These are phyloP conservation scores for Leishmania arabica DNA, from an alignment of 208 protist species.

Conservation along the genomic window DNA sequence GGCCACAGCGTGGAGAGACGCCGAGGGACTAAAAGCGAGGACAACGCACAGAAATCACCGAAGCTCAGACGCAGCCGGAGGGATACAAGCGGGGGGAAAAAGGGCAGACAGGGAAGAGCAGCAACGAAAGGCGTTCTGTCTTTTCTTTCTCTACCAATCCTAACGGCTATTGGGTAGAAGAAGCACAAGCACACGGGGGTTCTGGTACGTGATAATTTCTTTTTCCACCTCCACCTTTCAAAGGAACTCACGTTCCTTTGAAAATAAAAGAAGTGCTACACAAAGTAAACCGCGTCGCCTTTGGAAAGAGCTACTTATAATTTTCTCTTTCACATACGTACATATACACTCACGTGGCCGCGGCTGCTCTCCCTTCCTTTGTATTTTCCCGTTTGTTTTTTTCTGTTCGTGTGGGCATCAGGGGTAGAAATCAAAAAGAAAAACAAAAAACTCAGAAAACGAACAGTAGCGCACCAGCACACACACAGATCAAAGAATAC, in stretches of 20 bases:
- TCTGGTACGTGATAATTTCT: background rate
- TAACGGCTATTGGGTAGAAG: background rate
- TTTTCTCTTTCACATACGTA: background rate
- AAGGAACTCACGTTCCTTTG: background rate
- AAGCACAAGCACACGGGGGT: background rate
- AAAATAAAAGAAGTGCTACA: background rate
- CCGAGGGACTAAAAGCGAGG: background rate
- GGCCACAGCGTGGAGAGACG: background rate
- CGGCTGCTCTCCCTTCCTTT: background rate
- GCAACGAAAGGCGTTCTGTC: background rate
- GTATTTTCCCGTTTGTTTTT: background rate
- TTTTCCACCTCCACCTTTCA: background rate
- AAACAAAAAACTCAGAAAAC: background rate
- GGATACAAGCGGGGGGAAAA: background rate
- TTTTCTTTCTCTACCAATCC: background rate
- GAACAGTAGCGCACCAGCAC: background rate
- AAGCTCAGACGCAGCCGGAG: background rate
- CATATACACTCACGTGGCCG: background rate
- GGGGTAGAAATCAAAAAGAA: background rate
- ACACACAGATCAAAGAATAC: background rate
- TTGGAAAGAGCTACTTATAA: constrained; percentile 1
- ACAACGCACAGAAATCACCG: too few relatives aligned
- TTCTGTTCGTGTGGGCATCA: background rate
- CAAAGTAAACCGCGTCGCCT: background rate
- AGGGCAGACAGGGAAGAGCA: background rate